phyloP scores from a whole-genome alignment of 768 basidiomycete genomes.

The Hericium coralloides region DNA sequence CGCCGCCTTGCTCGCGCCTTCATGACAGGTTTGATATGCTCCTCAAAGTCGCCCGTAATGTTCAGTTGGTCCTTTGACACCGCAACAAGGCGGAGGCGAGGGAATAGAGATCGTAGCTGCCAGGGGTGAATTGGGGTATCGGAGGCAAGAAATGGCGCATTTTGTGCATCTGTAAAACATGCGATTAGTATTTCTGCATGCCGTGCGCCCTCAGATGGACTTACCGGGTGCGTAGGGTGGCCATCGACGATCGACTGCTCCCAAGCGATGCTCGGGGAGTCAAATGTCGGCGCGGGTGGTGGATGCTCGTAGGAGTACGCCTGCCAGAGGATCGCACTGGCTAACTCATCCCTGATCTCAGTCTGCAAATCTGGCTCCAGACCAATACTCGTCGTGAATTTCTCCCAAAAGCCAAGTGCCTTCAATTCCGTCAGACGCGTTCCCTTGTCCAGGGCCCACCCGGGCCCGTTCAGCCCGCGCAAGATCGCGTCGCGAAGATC shows the following conservation, averaged over 20 bases:
- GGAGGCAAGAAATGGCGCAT: constrained; percentile 44
- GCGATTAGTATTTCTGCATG: not conserved
- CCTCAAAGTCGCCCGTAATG: constrained; percentile 44
- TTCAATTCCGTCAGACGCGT: not conserved
- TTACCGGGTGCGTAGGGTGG: constrained; percentile 50
- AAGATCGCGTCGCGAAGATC: not conserved
- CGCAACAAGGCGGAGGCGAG: constrained; percentile 38
- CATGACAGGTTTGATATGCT: constrained; percentile 31
- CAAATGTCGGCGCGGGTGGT: constrained; percentile 33
- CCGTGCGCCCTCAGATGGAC: constrained; percentile 1
- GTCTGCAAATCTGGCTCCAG: constrained; percentile 25
- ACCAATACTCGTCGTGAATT: constrained; percentile 28
- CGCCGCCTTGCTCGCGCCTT: constrained; percentile 29
- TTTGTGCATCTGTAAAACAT: constrained; percentile 44
- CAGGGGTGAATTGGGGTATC: constrained; percentile 34
- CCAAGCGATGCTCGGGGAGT: constrained; percentile 45
- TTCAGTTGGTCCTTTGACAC: constrained; percentile 34
- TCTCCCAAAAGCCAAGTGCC: constrained; percentile 35
- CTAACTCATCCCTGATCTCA: constrained; percentile 39
- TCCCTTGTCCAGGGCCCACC: not conserved
- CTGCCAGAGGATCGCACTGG: constrained; percentile 46
- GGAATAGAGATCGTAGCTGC: constrained; percentile 41
- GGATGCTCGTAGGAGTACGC: constrained; percentile 43
- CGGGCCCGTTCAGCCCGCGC: not conserved
- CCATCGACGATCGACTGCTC: constrained; percentile 55